Evolutionary conservation across 352 stramenopile species (phyloP).

Genomic region (Pythium insidiosum): DNA sequence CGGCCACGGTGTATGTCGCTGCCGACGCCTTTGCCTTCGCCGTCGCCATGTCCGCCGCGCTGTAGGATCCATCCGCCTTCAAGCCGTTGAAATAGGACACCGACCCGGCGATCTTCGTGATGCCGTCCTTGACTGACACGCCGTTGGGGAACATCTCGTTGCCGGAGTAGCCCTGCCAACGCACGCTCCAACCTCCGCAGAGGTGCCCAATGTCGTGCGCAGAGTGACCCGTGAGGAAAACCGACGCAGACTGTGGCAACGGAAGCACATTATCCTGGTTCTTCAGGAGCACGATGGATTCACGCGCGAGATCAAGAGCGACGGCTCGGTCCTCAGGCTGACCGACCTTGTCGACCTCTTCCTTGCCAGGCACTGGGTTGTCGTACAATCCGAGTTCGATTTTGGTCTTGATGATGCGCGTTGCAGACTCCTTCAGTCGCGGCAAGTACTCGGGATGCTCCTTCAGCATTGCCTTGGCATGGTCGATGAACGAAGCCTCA

Average conservation of each 20-base stretch:
- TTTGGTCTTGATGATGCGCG: conserved; percentile 71
- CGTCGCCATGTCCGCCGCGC: conserved; percentile 29
- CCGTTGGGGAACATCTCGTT: conserved; percentile 57
- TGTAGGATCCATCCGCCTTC: conserved; percentile 44
- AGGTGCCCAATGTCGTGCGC: conserved; percentile 46
- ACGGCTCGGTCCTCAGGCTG: conserved; percentile 34
- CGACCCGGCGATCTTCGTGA: conserved; percentile 24
- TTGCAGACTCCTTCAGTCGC: conserved; percentile 47
- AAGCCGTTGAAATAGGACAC: conserved; percentile 48
- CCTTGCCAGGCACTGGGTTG: conserved; percentile 36
- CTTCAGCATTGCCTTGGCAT: conserved; percentile 29
- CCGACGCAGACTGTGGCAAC: conserved; percentile 12
- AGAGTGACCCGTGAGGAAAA: conserved; percentile 58
- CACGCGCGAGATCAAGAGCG: conserved; percentile 60
- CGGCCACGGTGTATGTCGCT: conserved; percentile 61
- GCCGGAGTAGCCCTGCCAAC: conserved; percentile 79
- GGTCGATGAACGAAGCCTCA: conserved; percentile 41
- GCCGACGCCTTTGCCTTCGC: conserved; percentile 40
- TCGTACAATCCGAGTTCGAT: conserved; percentile 64
- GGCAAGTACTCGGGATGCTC: conserved; percentile 21
- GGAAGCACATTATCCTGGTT: conserved; percentile 52
- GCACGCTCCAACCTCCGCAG: conserved; percentile 72
- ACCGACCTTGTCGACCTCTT: conserved; percentile 39
- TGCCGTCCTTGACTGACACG: conserved; percentile 47
- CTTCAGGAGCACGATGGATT: conserved; percentile 80